A percentile compares a stretch with the other conserved stretches of the same genome.
Conservation (phyloP, 2,329 filamentous ascomycete species). For the Diatrype stigma region DNA sequence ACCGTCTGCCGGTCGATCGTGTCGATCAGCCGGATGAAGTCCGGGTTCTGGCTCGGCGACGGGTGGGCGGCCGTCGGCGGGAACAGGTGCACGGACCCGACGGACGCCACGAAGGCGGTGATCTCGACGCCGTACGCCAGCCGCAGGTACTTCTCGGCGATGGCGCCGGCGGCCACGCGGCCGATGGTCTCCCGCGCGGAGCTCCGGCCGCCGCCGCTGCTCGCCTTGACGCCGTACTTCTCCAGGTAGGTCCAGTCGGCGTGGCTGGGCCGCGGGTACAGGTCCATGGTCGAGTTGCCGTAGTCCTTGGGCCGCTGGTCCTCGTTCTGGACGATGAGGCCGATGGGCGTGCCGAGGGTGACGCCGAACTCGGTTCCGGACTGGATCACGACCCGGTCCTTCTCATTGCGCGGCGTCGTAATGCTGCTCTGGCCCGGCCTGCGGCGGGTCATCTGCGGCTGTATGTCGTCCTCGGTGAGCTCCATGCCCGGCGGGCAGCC, state of each 20-base stretch:
- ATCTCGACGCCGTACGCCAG: conserved; percentile 84
- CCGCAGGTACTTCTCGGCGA: conserved; percentile 87
- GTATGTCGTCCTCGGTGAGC: conserved; percentile 81
- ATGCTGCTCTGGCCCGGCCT: conserved; percentile 85
- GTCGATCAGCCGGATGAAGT: conserved; percentile 70
- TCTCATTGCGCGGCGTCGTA: conserved; percentile 89
- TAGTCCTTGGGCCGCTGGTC: conserved; percentile 93
- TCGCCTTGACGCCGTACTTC: conserved; percentile 94
- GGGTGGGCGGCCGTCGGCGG: conserved; percentile 66
- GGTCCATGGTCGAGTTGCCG: conserved; percentile 81
- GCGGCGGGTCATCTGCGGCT: conserved; percentile 88
- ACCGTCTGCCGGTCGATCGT: conserved; percentile 71
- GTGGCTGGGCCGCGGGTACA: conserved; percentile 86
- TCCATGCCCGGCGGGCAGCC: conserved; percentile 84
- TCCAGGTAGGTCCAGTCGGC: conserved; percentile 96
- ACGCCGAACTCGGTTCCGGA: conserved; percentile 87
- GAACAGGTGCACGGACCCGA: conserved; percentile 76
- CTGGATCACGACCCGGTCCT: conserved; percentile 87
- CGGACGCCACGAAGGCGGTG: conserved; percentile 81
- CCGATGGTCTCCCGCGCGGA: conserved; percentile 95
- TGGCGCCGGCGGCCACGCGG: conserved; percentile 83
- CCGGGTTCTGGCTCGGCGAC: conserved; percentile 68
- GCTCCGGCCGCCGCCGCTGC: conserved; percentile 82
- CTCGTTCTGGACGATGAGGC: conserved; percentile 82
- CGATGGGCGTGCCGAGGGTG: conserved; percentile 88